Evolutionary conservation across 192 early-diverging fungal species (phyloP), one percentile per base, ranked within the genome.

Genomic region (Coemansia sp.): DNA sequence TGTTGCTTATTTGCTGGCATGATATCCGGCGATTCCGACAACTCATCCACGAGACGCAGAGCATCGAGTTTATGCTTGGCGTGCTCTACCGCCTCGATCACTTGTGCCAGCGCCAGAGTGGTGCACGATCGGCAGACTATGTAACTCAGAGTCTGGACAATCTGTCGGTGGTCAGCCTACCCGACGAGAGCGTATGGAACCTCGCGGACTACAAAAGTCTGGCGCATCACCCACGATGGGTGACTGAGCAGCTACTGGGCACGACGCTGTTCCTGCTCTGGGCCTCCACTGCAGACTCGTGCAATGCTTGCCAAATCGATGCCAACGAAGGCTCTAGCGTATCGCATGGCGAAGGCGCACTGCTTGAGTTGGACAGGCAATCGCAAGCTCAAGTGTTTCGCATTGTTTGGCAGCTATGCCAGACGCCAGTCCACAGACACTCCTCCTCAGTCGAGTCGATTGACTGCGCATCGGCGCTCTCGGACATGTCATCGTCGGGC

Each of bases 131-230:
- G n/a, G n/a, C 20, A 19, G 70, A 49, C n/a, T 39, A 45, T 31
- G 7, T 79, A n/a, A 20, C 43, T 6, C 71, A 69, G 41, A 79
- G 76, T 59, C 46, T 69, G 4, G 67, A 40, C 40, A 49, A 67
- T 27, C 62, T 79, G 3, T 79, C 76, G 9, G 64, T 79, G 1
- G 71, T 79, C 31, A 79, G 76, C 32, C 59, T 79, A 35, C 71
- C 76, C 2, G 76, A 73, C 8, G 76, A 79, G 27, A 79, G 71
- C 45, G 67, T 40, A 19, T 71, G 65, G 62, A 47, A 68, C 35
- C 61, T 77, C 37, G 31, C 69, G 1, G 61, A 40, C 19, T 47
- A 27, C 27, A 56, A 7, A 4, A 19, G 14, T 4, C n/a, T 20
- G 7, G 8, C 29, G 35, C n/a, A 36, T 15, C 62, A 14, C 15